Evolutionary conservation across 2,329 filamentous ascomycete species (phyloP), one percentile per base, ranked within the genome.

Genomic region (Neocatenulostroma microsporum): DNA sequence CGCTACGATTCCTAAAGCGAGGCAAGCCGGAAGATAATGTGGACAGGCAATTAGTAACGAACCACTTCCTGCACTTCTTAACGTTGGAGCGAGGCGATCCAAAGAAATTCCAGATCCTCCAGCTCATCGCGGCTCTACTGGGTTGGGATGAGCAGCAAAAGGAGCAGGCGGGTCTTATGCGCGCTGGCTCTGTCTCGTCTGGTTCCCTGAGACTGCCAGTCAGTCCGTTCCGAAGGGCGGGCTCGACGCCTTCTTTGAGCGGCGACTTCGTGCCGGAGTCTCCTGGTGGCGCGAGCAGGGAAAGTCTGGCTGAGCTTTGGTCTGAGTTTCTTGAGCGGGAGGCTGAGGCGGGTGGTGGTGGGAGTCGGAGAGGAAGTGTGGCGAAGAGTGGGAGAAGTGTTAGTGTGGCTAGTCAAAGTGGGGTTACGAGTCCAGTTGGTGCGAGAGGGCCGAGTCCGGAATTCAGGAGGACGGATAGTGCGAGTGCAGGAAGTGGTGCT

Each of bases 31-130:
- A 96, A 62, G 91, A 98, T 55, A 96, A 91, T 46, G 87, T 98
- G 45, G 91, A 98, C 60, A 82, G 89, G 81, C 87, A 95, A 77
- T 86, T 98, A 52, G 85, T 98, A 42, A 95, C 91, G 13, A 98
- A 96, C 56, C 86, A 96, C 62, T 78, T 98, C 55, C 73, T 98
- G 6, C 89, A 95, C 57, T 98, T 98, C 67, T 76, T 98, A 33
- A 78, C 83, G 3, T 76, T 98, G 24, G 91, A 98, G 62, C 81
- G 91, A 24, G 86, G 86, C 39, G 91, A 98, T 59, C 86, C 87
- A 20, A 95, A 94, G 68, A 94, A 94, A 56, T 98, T 96, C 66
- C 88, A 98, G 61, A 84, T 96, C 41, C 69, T 98, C 34, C 89
- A 98, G 55, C 74, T 98, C 51, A 96, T 98, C 58, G 85, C 89